Base-by-base conservation (phyloP, 2,329 filamentous ascomycete genomes). In the Alternaria postmessia region DNA sequence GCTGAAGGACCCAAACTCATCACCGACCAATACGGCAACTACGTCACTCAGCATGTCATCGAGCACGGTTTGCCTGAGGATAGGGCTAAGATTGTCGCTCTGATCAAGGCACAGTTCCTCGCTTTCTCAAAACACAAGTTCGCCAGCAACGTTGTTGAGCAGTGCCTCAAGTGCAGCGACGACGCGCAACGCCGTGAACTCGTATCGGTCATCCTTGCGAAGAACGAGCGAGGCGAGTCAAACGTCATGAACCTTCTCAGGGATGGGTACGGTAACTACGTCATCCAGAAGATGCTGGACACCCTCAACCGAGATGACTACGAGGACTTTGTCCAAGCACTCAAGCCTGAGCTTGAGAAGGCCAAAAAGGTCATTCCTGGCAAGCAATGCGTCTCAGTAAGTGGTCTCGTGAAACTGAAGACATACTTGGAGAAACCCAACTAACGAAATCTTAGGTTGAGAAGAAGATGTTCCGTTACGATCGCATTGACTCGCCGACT, bases 61-160 rank as follows among this genome's bases (percentile, higher is more conserved):
- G 83, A 90, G 61, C 88, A 92, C 64, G 94, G 94, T 24, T 85
- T 89, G 52, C 84, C 86, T 4, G 87, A 90, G 57, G 93, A 97
- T 71, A 87, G 89, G 20, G 84, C 85, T 14, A 87, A 84, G 69
- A 90, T 97, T 71, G 91, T 97, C 57, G 80, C 85, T 26, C 82
- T 93, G 47, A 90, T 98, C 65, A 89, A 89, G 65, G 83, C 84
- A 12, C 87, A 93, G 58, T 82, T 97, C 3, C 79, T 97, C 39
- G 81, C 82, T 1, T 89, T 93, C 69, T 97, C 93, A 26, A 97
- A 93, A 82, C 93, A 98, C 82, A 99, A 99, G 77, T 96, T 92
- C 73, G 94, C 95, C 0, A 97, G 94, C 73, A 98, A 99, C 70
- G 94, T 99, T 3, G 94, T 99, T 0, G 95, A 99, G 79, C 94